A percentile compares a stretch with the other conserved stretches of the same genome.
These are phyloP conservation scores for Cystofilobasidium capitatum DNA, from an alignment of 768 basidiomycete species.

Conservation along the genomic window DNA sequence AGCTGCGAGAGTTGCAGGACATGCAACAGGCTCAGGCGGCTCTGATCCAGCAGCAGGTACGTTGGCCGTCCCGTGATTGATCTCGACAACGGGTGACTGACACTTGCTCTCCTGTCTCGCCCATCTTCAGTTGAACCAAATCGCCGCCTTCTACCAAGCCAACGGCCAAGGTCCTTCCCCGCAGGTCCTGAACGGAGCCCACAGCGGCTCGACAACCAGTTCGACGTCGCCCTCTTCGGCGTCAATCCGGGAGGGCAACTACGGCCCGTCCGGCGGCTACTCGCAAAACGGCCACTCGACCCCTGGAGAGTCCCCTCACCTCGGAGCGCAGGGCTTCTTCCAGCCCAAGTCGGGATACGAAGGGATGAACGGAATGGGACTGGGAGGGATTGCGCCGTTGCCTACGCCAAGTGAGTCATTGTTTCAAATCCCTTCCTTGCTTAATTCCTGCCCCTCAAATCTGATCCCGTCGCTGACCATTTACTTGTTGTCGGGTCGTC, in stretches of 20 bases:
- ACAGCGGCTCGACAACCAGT: conserved; percentile 3
- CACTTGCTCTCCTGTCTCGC: background rate
- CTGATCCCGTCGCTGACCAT: too few relatives aligned
- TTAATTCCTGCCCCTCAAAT: conserved; percentile 16
- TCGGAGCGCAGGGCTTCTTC: conserved; percentile 3
- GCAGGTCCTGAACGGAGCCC: too few relatives aligned
- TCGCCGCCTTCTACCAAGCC: background rate
- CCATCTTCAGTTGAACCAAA: conserved; percentile 32
- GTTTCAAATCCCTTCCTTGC: background rate
- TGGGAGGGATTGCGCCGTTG: conserved; percentile 35
- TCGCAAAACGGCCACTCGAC: conserved; percentile 31
- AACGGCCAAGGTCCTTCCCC: conserved; percentile 12
- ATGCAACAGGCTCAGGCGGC: conserved; percentile 69
- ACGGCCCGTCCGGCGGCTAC: conserved; percentile 26
- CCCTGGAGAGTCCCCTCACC: conserved; percentile 27
- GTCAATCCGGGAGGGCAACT: conserved; percentile 39
- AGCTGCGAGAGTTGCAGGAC: conserved; percentile 44
- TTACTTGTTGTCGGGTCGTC: conserved; percentile 29
- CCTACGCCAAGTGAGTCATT: conserved; percentile 60
- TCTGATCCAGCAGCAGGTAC: conserved; percentile 81
- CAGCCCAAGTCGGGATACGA: conserved; percentile 28
- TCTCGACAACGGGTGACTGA: too few relatives aligned
- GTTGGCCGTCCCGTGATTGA: too few relatives aligned
- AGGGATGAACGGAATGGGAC: conserved; percentile 42
- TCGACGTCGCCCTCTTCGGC: conserved; percentile 53